Evolutionary conservation across 805 yeast species (phyloP).

Genomic region (Scheffersomyces lignosus): DNA sequence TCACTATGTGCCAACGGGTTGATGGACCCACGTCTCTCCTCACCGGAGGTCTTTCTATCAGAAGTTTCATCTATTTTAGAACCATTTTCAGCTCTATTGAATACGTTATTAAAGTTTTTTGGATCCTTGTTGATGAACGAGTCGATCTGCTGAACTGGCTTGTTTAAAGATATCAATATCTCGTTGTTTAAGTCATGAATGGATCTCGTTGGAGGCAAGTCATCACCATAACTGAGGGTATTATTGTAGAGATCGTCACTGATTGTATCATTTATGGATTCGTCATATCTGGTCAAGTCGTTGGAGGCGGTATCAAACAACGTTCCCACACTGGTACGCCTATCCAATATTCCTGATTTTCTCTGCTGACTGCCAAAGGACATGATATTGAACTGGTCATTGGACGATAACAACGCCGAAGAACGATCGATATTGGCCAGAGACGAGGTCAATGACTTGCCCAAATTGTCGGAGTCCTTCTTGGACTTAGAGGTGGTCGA

Average conservation of each 20-base stretch:
- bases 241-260: constrained; percentile 28
- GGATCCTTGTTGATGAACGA: constrained; percentile 50
- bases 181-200: constrained; percentile 50
- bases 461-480: constrained; percentile 7
- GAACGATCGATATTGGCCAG: too few species aligned
- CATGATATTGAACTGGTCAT: constrained; percentile 31
- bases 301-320: constrained; percentile 20
- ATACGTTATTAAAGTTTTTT: constrained; percentile 43
- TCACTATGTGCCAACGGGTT: constrained; percentile 39
- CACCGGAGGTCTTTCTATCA: constrained; percentile 6
- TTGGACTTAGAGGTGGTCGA: constrained; percentile 16
- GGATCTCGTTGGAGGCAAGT: constrained; percentile 51
- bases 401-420: constrained; percentile 6
- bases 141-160: constrained; percentile 35
- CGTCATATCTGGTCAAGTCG: constrained; percentile 24
- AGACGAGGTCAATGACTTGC: constrained; percentile 4
- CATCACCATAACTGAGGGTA: constrained; percentile 28
- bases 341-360: constrained; percentile 15
- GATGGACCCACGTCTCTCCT: constrained; percentile 10
- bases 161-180: constrained; percentile 35
- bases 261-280: constrained; percentile 29
- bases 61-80: constrained; percentile 4
- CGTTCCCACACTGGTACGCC: constrained; percentile 17
- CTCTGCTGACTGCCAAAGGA: constrained; percentile 35
- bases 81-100: constrained; percentile 30